Percentiles rank a stretch among this genome's conserved stretches.
These are phyloP conservation scores for Apophysomyces sp. DNA, from an alignment of 371 early-diverging fungal genomes.

Conservation along the genomic window DNA sequence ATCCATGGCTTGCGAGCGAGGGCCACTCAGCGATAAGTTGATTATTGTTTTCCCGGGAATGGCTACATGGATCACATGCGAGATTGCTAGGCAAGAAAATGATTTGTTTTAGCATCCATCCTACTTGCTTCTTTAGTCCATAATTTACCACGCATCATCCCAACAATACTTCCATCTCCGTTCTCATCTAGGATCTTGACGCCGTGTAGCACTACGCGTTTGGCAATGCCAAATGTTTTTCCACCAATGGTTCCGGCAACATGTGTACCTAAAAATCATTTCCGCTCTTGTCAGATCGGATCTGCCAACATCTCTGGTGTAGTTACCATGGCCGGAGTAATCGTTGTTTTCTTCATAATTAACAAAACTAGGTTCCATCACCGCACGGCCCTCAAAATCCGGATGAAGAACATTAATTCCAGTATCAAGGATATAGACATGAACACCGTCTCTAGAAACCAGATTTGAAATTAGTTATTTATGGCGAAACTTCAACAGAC, in stretches of 20 bases:
- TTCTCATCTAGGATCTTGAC: slow-evolving; percentile 63
- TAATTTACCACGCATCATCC: slow-evolving; percentile 23
- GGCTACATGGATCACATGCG: slow-evolving; percentile 37
- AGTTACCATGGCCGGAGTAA: slow-evolving; percentile 52
- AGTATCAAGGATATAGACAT: slow-evolving; percentile 73
- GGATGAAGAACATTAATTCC: slow-evolving; percentile 70
- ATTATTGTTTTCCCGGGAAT: slow-evolving; percentile 34
- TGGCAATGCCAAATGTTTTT: slow-evolving; percentile 62
- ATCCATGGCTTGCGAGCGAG: slow-evolving; percentile 33
- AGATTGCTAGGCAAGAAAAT: slow-evolving; percentile 39
- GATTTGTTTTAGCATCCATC: slow-evolving; percentile 34
- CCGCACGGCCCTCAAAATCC: slow-evolving; percentile 85
- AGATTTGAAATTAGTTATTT: background rate
- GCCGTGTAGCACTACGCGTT: slow-evolving; percentile 56
- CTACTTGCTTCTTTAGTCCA: slow-evolving; percentile 29
- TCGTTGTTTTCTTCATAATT: slow-evolving; percentile 40
- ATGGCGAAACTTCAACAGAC: too few species aligned
- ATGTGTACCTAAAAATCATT: slow-evolving; percentile 60
- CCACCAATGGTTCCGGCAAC: slow-evolving; percentile 71
- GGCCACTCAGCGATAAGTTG: slow-evolving; percentile 67
- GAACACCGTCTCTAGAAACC: slow-evolving; percentile 61
- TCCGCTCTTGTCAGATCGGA: too few species aligned
- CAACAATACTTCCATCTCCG: slow-evolving; percentile 48
- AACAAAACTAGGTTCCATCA: slow-evolving; percentile 64
- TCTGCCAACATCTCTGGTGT: background rate